phyloP scores from a whole-genome alignment of 2,329 filamentous ascomycete genomes.

The Colletotrichum lindemuthianum region DNA sequence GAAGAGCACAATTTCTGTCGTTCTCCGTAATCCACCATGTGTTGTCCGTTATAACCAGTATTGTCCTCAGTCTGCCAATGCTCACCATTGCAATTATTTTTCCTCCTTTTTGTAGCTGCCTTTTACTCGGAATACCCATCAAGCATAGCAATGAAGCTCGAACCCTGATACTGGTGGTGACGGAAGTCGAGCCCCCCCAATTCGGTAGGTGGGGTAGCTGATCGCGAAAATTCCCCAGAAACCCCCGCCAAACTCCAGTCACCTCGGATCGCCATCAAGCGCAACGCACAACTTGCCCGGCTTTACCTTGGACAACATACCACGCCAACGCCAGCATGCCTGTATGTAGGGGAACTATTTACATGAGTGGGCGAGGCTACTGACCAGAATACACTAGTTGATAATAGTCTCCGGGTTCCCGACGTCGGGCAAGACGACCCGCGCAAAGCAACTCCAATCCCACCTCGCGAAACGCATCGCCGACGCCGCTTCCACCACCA shows the following conservation, averaged over 20 bases:
- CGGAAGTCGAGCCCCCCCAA: too few species aligned
- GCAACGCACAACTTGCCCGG: neutral
- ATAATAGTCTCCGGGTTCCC: constrained; percentile 75
- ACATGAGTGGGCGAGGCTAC: neutral
- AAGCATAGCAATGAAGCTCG: neutral
- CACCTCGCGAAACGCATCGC: constrained; percentile 71
- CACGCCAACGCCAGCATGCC: constrained; percentile 24
- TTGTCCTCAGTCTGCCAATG: too few species aligned
- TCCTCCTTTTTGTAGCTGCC: neutral
- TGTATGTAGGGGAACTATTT: neutral
- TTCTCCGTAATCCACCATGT: too few species aligned
- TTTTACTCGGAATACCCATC: too few species aligned
- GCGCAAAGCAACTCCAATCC: constrained; percentile 71
- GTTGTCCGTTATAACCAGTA: too few species aligned
- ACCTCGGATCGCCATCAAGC: neutral
- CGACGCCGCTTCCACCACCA: constrained; percentile 40
- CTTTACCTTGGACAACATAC: neutral
- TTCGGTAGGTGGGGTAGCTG: constrained; percentile 33
- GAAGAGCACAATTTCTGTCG: too few species aligned
- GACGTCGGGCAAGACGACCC: constrained; percentile 74
- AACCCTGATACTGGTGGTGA: constrained; percentile 10
- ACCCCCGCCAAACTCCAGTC: constrained; percentile 16
- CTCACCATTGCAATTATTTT: neutral
- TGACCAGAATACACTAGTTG: constrained; percentile 61
- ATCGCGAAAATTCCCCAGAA: constrained; percentile 23